Base-by-base conservation (phyloP, 257 asterid genomes). In the Solanum habrochaites region DNA sequence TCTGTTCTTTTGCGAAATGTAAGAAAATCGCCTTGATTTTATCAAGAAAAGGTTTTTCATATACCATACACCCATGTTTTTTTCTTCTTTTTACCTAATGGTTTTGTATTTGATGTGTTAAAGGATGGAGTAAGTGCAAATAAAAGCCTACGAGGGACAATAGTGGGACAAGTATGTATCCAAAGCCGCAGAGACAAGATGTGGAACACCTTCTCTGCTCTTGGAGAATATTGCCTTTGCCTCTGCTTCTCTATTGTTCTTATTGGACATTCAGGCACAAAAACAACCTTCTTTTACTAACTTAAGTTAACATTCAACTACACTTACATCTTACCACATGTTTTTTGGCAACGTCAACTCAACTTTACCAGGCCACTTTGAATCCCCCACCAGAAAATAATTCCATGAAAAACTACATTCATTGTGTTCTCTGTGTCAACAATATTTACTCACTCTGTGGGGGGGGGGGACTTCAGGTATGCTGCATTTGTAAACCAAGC, bases 221-320 rank as follows among this genome's bases (percentile, higher is more conserved):
- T 95, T 15, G 98, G 98, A 52, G 88, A n/a, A 95, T 87, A 93
- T 95, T 85, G 97, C 97, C 25, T 94, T 95, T 45, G 96, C 98
- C 32, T 95, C 92, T 78, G 89, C 94, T 95, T 95, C 87, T 89
- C 95, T 8, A 87, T 73, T 11, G 95, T 95, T 58, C 96, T 94
- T 1, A 89, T 93, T 18, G 96, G 94, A 77, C n/a, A 94, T 95
- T 70, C 96, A 95, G 92, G 98, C 86, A n/a, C n/a, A n/a, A 60
- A 87, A 67, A 31, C 6, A 39, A 47, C 66, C 20, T 81, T 49
- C 69, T 80, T 10, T 47, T 47, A 29, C 9, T 52, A 52, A 27
- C 27, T 25, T 18, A 18, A 16, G 43, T 47, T 47, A 49, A 21
- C 56, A 29, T 86, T 8, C 43, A 20, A 42, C 13, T 52, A 15